These are phyloP conservation scores for Chytriomyces sp. DNA, from an alignment of 192 early-diverging fungal species.

Conservation along the genomic window DNA sequence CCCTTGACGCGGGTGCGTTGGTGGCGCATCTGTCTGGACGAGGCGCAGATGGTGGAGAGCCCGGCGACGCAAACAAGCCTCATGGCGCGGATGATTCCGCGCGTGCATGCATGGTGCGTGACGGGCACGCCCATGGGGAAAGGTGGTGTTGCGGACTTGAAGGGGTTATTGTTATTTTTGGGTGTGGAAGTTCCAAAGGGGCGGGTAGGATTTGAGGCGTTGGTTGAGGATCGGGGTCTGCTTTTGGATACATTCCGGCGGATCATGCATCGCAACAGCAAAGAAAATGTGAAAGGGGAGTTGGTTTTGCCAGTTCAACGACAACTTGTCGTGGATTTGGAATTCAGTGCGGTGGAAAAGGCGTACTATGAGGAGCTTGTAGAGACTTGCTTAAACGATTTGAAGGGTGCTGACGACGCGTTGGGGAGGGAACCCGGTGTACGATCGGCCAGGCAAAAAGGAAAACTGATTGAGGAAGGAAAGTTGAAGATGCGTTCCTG, in stretches of 20 bases:
- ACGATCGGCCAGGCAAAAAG: conserved; percentile 9
- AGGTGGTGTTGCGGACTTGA: conserved; percentile 49
- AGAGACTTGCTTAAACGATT: conserved; percentile 48
- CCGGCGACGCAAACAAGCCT: conserved; percentile 46
- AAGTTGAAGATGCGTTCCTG: conserved; percentile 40
- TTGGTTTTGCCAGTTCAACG: conserved; percentile 58
- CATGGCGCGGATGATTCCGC: conserved; percentile 61
- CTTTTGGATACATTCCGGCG: conserved; percentile 23
- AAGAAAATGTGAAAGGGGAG: conserved; percentile 53
- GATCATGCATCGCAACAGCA: conserved; percentile 63
- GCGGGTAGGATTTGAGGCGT: conserved; percentile 37
- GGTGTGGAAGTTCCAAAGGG: no score
- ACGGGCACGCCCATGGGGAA: conserved; percentile 61
- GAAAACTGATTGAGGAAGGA: conserved; percentile 14
- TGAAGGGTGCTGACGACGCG: conserved; percentile 24
- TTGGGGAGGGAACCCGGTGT: not conserved
- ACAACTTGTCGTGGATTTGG: conserved; percentile 47
- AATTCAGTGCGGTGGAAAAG: conserved; percentile 58
- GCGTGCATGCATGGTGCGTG: conserved; percentile 64
- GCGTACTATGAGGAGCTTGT: conserved; percentile 61
- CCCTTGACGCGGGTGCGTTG: conserved; percentile 54
- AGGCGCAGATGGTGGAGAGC: conserved; percentile 70
- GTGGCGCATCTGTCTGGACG: conserved; percentile 68
- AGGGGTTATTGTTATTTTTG: conserved; percentile 57
- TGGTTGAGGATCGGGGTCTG: conserved; percentile 14